Percentiles rank a stretch among this genome's conserved stretches.
These are phyloP conservation scores for Collybiopsis confluens DNA, from an alignment of 768 basidiomycete genomes.

Conservation along the genomic window DNA sequence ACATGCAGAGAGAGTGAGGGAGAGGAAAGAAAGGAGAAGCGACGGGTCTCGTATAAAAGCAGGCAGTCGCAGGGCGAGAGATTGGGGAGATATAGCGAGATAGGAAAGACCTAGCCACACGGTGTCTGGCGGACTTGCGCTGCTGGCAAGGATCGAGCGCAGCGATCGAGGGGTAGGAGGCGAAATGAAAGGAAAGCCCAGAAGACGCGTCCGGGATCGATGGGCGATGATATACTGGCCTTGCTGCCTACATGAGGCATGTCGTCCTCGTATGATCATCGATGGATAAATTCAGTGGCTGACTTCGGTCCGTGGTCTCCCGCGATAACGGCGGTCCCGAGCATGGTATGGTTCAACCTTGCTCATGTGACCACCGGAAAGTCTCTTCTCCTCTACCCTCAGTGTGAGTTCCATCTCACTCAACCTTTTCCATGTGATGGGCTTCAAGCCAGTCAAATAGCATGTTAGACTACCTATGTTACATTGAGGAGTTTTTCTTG, in stretches of 20 bases:
- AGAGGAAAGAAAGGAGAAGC: slow-evolving; percentile 7
- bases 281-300: slow-evolving; percentile 10
- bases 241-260: slow-evolving; percentile 40
- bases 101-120: slow-evolving; percentile 8
- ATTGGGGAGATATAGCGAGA: slow-evolving; percentile 11
- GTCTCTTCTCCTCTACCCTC: no score
- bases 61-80: slow-evolving; percentile 9
- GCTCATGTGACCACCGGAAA: background rate
- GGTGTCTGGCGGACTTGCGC: slow-evolving; percentile 27
- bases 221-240: slow-evolving; percentile 26
- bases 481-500: slow-evolving; percentile 31
- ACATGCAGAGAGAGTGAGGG: slow-evolving; percentile 11
- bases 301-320: no score
- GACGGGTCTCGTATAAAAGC: slow-evolving; percentile 7
- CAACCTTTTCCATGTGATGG: slow-evolving; percentile 27
- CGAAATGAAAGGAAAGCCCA: slow-evolving; percentile 13
- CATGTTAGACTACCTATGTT: slow-evolving; percentile 51
- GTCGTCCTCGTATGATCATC: slow-evolving; percentile 8
- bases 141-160: slow-evolving; percentile 34
- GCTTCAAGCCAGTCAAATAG: slow-evolving; percentile 37
- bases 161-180: slow-evolving; percentile 10
- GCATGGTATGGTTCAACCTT: background rate
- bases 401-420: slow-evolving; percentile 3
- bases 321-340: background rate
- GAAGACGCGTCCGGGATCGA: slow-evolving; percentile 12